Percentiles rank a stretch among this genome's conserved stretches.
phyloP scores from a whole-genome alignment of 495 filamentous ascomycete species.

The Xylaria telfairii region DNA sequence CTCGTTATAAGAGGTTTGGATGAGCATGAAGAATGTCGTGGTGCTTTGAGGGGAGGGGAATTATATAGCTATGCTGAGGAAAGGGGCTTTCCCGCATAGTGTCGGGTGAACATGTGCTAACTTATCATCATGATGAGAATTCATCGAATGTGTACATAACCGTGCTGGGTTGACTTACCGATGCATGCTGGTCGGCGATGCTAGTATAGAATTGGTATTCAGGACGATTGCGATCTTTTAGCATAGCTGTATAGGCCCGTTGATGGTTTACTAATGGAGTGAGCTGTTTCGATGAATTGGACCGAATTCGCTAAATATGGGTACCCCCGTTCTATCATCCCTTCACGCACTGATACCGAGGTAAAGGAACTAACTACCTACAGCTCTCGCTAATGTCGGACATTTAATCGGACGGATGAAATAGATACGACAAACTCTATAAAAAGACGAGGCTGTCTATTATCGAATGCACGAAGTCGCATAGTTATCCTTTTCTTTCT shows the following conservation, averaged over 20 bases:
- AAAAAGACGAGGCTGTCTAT: neutral
- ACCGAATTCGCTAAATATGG: neutral
- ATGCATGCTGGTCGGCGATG: neutral
- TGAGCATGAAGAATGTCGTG: neutral
- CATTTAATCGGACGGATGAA: neutral
- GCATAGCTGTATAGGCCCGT: neutral
- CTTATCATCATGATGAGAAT: conserved; percentile 2
- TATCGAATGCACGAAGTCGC: neutral
- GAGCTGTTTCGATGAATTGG: neutral
- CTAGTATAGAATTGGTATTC: neutral
- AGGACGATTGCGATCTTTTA: neutral
- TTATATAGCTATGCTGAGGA: neutral
- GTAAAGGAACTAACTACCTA: neutral
- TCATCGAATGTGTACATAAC: neutral
- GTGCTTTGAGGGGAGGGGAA: neutral
- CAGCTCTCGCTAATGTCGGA: neutral
- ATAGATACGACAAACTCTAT: neutral
- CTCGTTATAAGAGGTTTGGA: neutral
- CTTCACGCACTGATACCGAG: neutral
- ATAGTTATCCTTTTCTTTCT: too few species aligned
- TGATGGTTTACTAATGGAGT: neutral
- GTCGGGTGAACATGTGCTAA: conserved; percentile 2
- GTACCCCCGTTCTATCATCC: neutral
- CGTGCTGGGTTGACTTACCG: neutral
- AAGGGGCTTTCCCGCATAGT: neutral